Conservation (phyloP, 73 alveolate species). For the Diophrys sp. region DNA sequence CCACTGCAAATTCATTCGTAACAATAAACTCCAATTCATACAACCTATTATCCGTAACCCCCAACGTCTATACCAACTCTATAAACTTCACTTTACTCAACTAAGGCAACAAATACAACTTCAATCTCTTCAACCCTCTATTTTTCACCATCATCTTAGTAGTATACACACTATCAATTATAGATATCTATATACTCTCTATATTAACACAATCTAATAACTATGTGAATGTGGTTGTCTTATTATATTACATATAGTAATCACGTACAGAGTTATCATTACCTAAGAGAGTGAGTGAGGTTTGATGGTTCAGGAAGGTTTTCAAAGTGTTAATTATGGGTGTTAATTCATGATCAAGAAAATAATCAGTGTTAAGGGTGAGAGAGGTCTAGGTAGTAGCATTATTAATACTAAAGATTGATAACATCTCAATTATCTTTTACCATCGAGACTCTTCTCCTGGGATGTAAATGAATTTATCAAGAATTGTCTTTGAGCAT, state of each 20-base stretch:
- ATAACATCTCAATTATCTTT: background rate
- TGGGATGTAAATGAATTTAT: background rate
- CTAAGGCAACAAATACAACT: background rate
- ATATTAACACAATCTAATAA: background rate
- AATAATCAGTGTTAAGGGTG: background rate
- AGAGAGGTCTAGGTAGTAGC: background rate
- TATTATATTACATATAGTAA: too few relatives aligned
- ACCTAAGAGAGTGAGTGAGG: background rate
- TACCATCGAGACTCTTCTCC: background rate
- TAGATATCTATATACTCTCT: background rate
- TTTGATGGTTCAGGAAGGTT: background rate
- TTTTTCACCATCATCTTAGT: background rate
- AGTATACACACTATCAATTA: background rate
- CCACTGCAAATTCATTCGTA: background rate
- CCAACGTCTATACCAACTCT: background rate
- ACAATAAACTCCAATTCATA: background rate
- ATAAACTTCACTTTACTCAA: too few relatives aligned
- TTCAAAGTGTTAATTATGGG: background rate
- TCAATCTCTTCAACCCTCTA: background rate
- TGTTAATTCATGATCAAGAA: background rate
- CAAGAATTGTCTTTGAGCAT: background rate
- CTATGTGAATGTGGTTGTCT: background rate
- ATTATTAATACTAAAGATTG: too few relatives aligned
- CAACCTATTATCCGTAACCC: background rate
- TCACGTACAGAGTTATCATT: background rate